These are phyloP conservation scores for Sideroxylon spinosum DNA, from an alignment of 179 eudicot genomes.

Conservation along the genomic window DNA sequence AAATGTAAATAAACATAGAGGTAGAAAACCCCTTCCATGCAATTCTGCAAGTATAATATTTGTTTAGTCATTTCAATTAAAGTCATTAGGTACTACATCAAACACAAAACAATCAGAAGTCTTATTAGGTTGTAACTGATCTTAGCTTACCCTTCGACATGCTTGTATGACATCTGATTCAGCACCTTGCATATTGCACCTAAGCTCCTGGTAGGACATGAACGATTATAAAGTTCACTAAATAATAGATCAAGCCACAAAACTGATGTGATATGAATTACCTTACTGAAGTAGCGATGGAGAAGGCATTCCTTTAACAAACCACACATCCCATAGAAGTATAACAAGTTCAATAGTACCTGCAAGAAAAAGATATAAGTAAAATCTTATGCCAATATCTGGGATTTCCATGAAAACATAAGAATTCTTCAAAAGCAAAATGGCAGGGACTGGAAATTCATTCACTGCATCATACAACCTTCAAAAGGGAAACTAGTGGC, in stretches of 20 bases:
- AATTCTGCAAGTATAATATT: not conserved
- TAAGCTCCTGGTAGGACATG: constrained; percentile 43
- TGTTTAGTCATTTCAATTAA: not conserved
- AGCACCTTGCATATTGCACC: constrained; percentile 45
- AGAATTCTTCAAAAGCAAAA: not conserved
- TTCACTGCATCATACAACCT: not conserved
- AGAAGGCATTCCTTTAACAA: constrained; percentile 61
- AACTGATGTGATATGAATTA: constrained; percentile 18
- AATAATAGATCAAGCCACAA: not conserved
- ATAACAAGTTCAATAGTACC: constrained; percentile 68
- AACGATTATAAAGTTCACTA: not conserved
- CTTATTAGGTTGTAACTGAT: constrained; percentile 20
- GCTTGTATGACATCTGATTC: constrained; percentile 62
- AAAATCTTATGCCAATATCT: not conserved
- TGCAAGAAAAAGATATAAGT: constrained; percentile 20
- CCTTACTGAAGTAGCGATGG: constrained; percentile 71
- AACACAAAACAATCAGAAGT: not conserved
- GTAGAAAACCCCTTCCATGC: not conserved
- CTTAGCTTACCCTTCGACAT: constrained; percentile 46
- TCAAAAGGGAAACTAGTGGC: not conserved
- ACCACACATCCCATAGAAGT: constrained; percentile 68
- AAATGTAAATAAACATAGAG: not conserved
- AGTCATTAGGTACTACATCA: not conserved
- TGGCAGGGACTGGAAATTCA: not conserved
- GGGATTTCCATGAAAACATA: not conserved